phyloP scores from a whole-genome alignment of 495 filamentous ascomycete species.

The Aspergillus asperescens region DNA sequence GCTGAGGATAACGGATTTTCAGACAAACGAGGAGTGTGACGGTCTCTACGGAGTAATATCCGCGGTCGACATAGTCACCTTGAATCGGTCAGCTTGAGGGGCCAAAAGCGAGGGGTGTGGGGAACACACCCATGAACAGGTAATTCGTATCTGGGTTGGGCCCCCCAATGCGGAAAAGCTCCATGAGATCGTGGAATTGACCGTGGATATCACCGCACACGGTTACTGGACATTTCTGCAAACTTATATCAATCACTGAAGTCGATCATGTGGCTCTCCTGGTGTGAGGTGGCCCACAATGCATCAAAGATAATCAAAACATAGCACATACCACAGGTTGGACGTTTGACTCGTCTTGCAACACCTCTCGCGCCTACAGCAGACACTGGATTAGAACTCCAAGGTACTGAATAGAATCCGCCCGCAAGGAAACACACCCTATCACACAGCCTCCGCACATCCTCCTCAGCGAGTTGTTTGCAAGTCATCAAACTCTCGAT shows the following conservation, averaged over 20 bases:
- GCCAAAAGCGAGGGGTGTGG: not conserved
- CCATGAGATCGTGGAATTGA: constrained; percentile 93
- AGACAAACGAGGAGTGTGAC: constrained; percentile 90
- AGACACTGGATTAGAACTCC: constrained; percentile 6
- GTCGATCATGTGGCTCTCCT: not conserved
- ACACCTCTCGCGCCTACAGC: constrained; percentile 81
- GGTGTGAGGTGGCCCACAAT: constrained; percentile 6
- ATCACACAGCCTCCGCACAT: constrained; percentile 95
- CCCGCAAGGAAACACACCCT: constrained; percentile 63
- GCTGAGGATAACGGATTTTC: constrained; percentile 93
- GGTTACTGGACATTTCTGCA: constrained; percentile 87
- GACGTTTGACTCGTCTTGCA: constrained; percentile 96
- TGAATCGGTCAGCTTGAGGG: not conserved
- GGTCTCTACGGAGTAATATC: constrained; percentile 95
- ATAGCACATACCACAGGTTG: constrained; percentile 84
- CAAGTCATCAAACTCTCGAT: constrained; percentile 97
- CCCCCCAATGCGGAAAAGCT: constrained; percentile 88
- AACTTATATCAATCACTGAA: constrained; percentile 2
- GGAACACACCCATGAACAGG: constrained; percentile 75
- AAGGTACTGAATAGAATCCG: not conserved
- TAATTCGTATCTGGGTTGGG: constrained; percentile 93
- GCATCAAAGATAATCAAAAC: constrained; percentile 19
- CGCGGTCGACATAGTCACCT: constrained; percentile 96
- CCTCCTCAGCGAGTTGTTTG: constrained; percentile 92
- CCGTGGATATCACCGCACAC: constrained; percentile 93